Evolutionary conservation across 2,329 filamentous ascomycete species (phyloP), one percentile per base, ranked within the genome.

Genomic region (Acarospora socialis): DNA sequence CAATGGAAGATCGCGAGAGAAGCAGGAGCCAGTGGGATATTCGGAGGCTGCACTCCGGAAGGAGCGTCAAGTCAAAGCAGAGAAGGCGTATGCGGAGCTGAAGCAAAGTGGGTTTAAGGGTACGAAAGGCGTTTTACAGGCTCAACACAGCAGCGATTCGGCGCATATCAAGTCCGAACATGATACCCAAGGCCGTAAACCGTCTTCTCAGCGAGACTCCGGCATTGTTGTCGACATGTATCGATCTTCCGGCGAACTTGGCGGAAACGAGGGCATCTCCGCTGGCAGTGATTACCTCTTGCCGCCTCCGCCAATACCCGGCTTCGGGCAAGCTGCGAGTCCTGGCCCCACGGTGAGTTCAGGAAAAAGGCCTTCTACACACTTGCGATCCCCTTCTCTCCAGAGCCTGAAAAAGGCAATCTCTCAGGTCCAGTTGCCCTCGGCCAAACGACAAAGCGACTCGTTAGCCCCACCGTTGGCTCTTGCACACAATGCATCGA

Each of bases 61-160:
- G 21, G 52, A 56, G 32, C 47, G 55, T 28, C 55, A 60, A 36
- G 55, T 48, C 8, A 63, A 59, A 40, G 65, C 63, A 1, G 61
- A 68, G 43, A 56, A 55, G 34, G 59, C 57, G 3, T 72, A 71
- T 45, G 60, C 61, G 8, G 60, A 69, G 46, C 50, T 72, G 41
- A 71, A 72, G 51, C 53, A 55, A 33, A 52, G 56, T 5, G 67
- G 67, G 7, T 65, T 64, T 35, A 52, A 60, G 39, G 58, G 55
- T 5, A 58, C 57, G 4, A 35, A 41, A 12, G 19, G 14, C n/a
- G 27, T 20, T 26, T 7, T 26, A 17, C 26, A n/a, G 30, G 14
- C 18, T 2, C 16, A 17, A 3, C 17, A 21, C 10, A 21, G 14
- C 19, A 15, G 13, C 4, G 23, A 14, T 10, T 10, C 15, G 7